Base-by-base conservation (phyloP, 306 rosid species). In the Acacia melanoxylon region DNA sequence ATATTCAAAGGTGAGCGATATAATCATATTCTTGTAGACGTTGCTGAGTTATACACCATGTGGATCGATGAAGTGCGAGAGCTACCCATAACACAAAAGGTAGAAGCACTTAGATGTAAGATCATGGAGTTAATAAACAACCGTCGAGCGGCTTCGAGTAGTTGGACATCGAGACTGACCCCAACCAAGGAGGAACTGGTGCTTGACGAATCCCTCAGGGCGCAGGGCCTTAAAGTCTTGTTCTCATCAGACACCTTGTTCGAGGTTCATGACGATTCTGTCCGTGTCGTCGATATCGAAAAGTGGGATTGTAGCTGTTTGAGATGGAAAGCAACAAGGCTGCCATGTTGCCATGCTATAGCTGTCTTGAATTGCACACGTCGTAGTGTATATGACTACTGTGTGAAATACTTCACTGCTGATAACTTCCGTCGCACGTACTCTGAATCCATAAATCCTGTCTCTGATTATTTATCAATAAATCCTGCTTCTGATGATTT, bases 231-330 rank as follows among this genome's bases (percentile, higher is more conserved):
- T 42, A 87, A 87, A 80, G 90, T 89, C 4, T 54, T 85, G 40
- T 83, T 85, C 83, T 89, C 90, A 63, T 87, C 92, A 4, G 91
- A 89, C 61, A 85, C 85, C 74, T 80, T 89, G 17, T 87, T 89
- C 20, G 92, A 89, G 83, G 91, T 89, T 77, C 92, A 85, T 10
- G 87, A 82, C 10, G 92, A 87, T 51, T 85, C 84, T 33, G 80
- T 75, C 31, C 76, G 87, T 61, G 92, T 89, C 41, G 91, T 89
- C 82, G 84, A 89, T 83, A 80, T 86, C 25, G 80, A 68, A 9
- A 81, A 76, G 83, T 16, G 76, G 86, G 87, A 80, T 4, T 87
- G 92, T 41, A 89, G 85, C 61, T 89, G 90, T 68, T 78, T 81
- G 46, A 67, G 61, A 31, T 89, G 92, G 92, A 87, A 87, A 63